Percentiles rank a stretch among this genome's conserved stretches.
Conservation (phyloP, 805 yeast genomes). For the Kuraishia floccosa region DNA sequence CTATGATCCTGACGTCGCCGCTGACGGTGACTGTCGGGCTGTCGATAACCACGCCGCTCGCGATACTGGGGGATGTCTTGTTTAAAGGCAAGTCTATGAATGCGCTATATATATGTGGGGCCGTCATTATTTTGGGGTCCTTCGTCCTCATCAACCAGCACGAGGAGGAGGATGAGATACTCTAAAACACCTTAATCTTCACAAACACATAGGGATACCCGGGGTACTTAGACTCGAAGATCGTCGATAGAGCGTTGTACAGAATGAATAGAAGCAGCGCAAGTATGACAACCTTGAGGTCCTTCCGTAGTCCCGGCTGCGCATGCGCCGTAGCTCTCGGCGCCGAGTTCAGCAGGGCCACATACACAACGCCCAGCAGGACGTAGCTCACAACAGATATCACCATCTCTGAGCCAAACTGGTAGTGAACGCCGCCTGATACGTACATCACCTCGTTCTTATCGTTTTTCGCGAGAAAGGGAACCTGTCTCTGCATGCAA, state of each 20-base stretch:
- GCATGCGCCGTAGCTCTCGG: slow-evolving; percentile 8
- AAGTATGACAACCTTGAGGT: too few relatives aligned
- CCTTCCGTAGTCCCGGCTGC: too few relatives aligned
- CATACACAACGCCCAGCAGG: slow-evolving; percentile 27
- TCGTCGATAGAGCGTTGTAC: slow-evolving; percentile 30
- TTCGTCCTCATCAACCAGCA: slow-evolving; percentile 76
- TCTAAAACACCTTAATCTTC: slow-evolving; percentile 8
- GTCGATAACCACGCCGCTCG: slow-evolving; percentile 87
- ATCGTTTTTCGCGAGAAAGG: slow-evolving; percentile 45
- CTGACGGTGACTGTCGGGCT: slow-evolving; percentile 92
- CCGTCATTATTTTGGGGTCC: slow-evolving; percentile 66
- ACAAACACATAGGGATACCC: slow-evolving; percentile 33
- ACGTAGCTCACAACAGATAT: slow-evolving; percentile 40
- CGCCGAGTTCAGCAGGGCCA: slow-evolving; percentile 27
- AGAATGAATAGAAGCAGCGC: slow-evolving; percentile 19
- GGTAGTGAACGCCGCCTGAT: slow-evolving; percentile 57
- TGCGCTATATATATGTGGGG: slow-evolving; percentile 64
- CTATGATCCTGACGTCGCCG: slow-evolving; percentile 89
- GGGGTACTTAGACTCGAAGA: slow-evolving; percentile 32
- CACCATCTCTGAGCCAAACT: slow-evolving; percentile 59
- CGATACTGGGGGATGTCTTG: slow-evolving; percentile 82
- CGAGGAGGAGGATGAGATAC: slow-evolving; percentile 46
- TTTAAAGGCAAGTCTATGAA: slow-evolving; percentile 56
- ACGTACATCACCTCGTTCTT: slow-evolving; percentile 38
- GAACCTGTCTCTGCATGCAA: slow-evolving; percentile 46